Conservation (phyloP, 805 yeast species). For the Wickerhamomyces chaumierensis region DNA sequence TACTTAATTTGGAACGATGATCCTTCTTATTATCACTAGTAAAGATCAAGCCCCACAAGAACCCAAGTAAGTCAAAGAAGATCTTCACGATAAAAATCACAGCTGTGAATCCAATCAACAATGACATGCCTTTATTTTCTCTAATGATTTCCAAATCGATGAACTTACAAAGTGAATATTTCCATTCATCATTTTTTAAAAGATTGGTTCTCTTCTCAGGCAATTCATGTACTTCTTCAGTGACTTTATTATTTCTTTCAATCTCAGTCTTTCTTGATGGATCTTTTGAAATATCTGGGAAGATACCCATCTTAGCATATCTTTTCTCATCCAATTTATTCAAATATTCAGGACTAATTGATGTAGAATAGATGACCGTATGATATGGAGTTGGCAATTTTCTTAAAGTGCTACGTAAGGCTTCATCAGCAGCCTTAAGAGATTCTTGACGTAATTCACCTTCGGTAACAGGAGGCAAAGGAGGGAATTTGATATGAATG, state of each 20-base stretch:
- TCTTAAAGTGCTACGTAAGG: conserved; percentile 44
- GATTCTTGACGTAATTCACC: conserved; percentile 22
- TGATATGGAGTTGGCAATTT: conserved; percentile 66
- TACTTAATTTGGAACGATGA: no score
- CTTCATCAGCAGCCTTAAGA: conserved; percentile 17
- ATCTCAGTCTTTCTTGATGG: conserved; percentile 37
- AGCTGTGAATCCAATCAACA: conserved; percentile 20
- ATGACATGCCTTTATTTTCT: conserved; percentile 39
- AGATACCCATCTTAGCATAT: conserved; percentile 30
- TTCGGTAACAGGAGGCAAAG: conserved; percentile 27
- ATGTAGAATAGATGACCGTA: conserved; percentile 47
- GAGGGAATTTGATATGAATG: conserved; percentile 45
- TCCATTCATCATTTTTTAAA: not conserved
- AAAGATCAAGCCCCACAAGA: not conserved
- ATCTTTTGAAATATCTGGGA: conserved; percentile 44
- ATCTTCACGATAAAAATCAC: conserved; percentile 1
- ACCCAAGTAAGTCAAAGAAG: no score
- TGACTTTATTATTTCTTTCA: conserved; percentile 39
- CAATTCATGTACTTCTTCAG: conserved; percentile 20
- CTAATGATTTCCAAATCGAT: conserved; percentile 34
- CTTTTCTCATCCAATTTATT: conserved; percentile 18
- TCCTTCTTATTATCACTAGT: no score
- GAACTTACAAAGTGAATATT: conserved; percentile 19
- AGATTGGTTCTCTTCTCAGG: conserved; percentile 23
- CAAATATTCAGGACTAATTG: conserved; percentile 15